Evolutionary conservation across 2,329 filamentous ascomycete species (phyloP).

Genomic region (Talaromyces sp.): DNA sequence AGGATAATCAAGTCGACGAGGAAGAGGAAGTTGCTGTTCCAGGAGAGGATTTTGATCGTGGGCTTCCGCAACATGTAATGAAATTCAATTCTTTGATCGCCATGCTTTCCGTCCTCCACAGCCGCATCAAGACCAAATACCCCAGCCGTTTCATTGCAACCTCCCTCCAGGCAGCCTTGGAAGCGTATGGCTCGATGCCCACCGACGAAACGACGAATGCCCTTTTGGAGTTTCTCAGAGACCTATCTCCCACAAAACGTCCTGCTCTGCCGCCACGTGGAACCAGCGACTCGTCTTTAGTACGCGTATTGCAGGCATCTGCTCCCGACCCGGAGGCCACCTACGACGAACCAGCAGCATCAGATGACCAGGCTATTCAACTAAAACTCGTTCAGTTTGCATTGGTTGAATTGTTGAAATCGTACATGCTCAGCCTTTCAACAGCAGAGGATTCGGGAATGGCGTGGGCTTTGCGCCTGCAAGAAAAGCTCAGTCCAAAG

Average conservation of each 20-base stretch:
- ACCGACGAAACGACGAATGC: slow-evolving; percentile 55
- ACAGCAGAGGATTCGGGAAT: slow-evolving; percentile 34
- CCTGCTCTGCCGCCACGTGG: slow-evolving; percentile 57
- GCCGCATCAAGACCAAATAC: slow-evolving; percentile 59
- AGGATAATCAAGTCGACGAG: slow-evolving; percentile 29
- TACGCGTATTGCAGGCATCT: slow-evolving; percentile 27
- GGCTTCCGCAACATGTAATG: slow-evolving; percentile 24
- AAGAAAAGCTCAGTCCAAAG: slow-evolving; percentile 54
- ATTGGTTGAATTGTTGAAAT: slow-evolving; percentile 57
- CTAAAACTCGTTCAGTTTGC: slow-evolving; percentile 58
- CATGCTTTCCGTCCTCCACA: slow-evolving; percentile 56
- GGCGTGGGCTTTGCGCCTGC: slow-evolving; percentile 47
- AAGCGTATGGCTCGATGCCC: slow-evolving; percentile 54
- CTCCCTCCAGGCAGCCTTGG: slow-evolving; percentile 57
- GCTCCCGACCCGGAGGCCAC: slow-evolving; percentile 56
- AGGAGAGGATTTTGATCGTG: neutral
- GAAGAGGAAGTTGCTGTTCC: slow-evolving; percentile 17
- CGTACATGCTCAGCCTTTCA: slow-evolving; percentile 48
- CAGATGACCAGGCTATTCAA: slow-evolving; percentile 50
- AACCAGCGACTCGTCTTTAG: slow-evolving; percentile 45
- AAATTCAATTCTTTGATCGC: slow-evolving; percentile 40
- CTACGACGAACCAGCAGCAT: slow-evolving; percentile 35
- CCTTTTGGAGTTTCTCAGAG: slow-evolving; percentile 55
- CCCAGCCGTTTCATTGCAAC: slow-evolving; percentile 62
- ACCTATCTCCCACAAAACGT: slow-evolving; percentile 53